Evolutionary conservation across 2,329 filamentous ascomycete species (phyloP), one percentile per base, ranked within the genome.

Genomic region (Tolypocladium ovalisporum): DNA sequence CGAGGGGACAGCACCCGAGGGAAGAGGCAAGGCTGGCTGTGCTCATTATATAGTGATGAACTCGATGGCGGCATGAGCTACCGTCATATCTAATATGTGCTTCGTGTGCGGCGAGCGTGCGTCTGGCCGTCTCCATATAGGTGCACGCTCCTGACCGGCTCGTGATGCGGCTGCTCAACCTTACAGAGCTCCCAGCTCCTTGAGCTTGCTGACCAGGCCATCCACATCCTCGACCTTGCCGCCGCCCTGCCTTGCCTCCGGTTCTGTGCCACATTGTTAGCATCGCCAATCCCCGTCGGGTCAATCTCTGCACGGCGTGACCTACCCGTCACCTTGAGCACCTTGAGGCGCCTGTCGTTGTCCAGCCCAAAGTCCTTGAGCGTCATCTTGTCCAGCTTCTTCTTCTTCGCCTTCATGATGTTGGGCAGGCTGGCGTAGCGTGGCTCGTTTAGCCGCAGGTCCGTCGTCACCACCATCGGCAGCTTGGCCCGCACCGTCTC

Each of bases 331-430:
- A 99, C 92, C 82, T 94, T 94, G 65, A 97, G 68, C 56, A 90
- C 89, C 84, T 94, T 96, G 71, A 99, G 75, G 66, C 92, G 81
- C 74, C 81, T 85, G 71, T 82, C 80, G 55, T 82, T 83, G 66
- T 91, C 86, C 49, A 96, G 75, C 2, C 89, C 90, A 72, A 89
- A 88, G 70, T 99, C 94, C 58, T 78, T 81, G 71, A 97, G 72
- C 63, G 82, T 90, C 81, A 90, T 88, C 87, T 97, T 97, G 68
- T 94, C 90, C 66, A 99, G 70, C 69, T 89, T 89, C 88, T 99
- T 99, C 89, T 97, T 99, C 88, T 99, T 99, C 56, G 94, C 94
- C 87, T 97, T 99, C 94, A 99, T 99, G 63, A 99, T 97, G 71
- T 97, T 97, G 54, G 92, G 93, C 82, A 99, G 73, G 74, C 85